Evolutionary conservation across 148 eudicot species (phyloP), one percentile per base, ranked within the genome.

Genomic region (Rhododendron molle): DNA sequence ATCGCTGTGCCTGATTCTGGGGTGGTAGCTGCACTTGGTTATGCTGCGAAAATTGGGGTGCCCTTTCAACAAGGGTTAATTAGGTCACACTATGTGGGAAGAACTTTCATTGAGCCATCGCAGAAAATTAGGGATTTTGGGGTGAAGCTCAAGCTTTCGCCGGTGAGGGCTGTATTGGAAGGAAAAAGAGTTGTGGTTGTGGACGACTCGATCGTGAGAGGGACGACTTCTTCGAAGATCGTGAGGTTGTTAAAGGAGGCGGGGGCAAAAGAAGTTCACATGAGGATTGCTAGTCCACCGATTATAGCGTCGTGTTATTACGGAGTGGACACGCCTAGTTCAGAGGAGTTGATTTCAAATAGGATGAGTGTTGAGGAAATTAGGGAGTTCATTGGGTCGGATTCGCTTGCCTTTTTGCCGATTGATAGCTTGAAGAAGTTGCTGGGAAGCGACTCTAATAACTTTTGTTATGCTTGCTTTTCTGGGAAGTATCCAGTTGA

Each of bases 1-100:
- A 96, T 96, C 12, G 98, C 98, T 23, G 98, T 96, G 82, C 98
- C 98, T 8, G 98, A 96, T 85, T 96, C 98, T 0, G 98, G 98
- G 18, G 98, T 96, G 18, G 98, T 96, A 5, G 95, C 98, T 26
- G 98, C 98, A 1, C 87, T 96, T 34, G 98, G 98, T 13, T 96
- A 94, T 81, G 98, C 98, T 4, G 92, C 76, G 1, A 90, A 96
- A 76, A 89, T 92, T 4, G 93, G 93, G 16, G 91, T 91, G 1
- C 91, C 98, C 3, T 96, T 93, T 58, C 95, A 96, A 52, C 95
- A 93, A 83, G 97, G 97, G 52, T 84, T 94, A 87, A 94, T 94
- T 28, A 90, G 98, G 91, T 94, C 98, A 13, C 98, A 94, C 82
- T 94, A 94, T 80, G 96, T 94, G 54, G 98, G 98, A 12, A 89